Evolutionary conservation across 2,329 filamentous ascomycete species (phyloP), one percentile per base, ranked within the genome.

Genomic region (Aureobasidium sp.): DNA sequence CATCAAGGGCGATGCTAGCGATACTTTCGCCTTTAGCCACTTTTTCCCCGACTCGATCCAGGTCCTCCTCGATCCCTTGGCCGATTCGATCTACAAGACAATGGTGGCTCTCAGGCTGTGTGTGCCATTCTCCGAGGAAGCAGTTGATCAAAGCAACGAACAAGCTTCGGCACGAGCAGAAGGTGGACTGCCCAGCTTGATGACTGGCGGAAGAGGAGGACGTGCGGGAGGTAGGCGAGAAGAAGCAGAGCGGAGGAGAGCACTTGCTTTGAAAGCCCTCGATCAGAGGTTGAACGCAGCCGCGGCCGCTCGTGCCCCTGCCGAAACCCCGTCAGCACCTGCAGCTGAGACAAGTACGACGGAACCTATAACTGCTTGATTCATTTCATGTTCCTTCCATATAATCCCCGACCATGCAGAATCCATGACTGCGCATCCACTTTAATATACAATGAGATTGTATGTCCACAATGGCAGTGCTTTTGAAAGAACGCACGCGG

Each of bases 1-100:
- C 7, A 84, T 96, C 68, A 89, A 87, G 66, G 94, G 94, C 65
- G 94, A 99, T 74, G 90, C 94, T 39, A 95, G 90, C 74, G 94
- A 99, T 75, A 96, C 92, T 0, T 99, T 99, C 72, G 89, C 92
- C 8, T 96, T 99, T 73, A 88, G 91, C 66, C 91, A 94, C 70
- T 96, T 99, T 80, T 97, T 97, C 78, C 94, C 94, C 0, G 89
- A 88, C 53, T 85, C 87, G 3, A 78, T 89, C 45, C 93, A 97
- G 72, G 89, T 91, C 0, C 79, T 90, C 15, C 82, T 97, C 45
- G 84, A 87, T 17, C 82, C 85, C 11, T 72, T 96, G n/a, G 83
- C 89, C 12, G 86, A 90, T 68, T 81, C 85, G 64, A 74, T 97
- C 29, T 97, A 93, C 76, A 81, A 82, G 63, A 74, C 88, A 4